Percentiles rank a stretch among this genome's conserved stretches.
phyloP scores from a whole-genome alignment of 2,329 filamentous ascomycete genomes.

The Claviceps spartinae region DNA sequence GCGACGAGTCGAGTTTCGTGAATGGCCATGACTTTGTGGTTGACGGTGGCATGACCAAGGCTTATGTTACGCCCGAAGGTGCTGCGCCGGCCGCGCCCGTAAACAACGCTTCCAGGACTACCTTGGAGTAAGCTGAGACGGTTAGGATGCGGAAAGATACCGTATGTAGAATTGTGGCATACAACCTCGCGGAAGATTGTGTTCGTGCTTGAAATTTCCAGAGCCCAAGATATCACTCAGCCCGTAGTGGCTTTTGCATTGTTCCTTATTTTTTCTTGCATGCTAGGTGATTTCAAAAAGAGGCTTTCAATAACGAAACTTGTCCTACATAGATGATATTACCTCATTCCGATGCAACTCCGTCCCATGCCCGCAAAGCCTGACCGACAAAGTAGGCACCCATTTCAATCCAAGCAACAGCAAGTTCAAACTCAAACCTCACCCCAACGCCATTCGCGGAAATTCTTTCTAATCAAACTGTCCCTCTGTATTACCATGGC shows the following conservation, averaged over 20 bases:
- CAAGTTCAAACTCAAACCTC: neutral
- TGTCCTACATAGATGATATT: neutral
- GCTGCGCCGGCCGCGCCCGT: slow-evolving; percentile 37
- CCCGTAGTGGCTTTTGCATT: neutral
- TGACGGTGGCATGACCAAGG: slow-evolving; percentile 90
- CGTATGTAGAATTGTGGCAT: neutral
- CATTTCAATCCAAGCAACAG: neutral
- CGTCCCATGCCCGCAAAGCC: neutral
- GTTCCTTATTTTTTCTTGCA: neutral
- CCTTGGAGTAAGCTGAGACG: slow-evolving; percentile 21
- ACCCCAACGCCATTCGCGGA: neutral
- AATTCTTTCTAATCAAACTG: slow-evolving; percentile 33
- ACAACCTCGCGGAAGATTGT: neutral
- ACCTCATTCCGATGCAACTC: slow-evolving; percentile 2
- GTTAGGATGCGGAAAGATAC: neutral
- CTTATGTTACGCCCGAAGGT: slow-evolving; percentile 62
- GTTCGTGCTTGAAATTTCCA: neutral
- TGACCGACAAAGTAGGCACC: neutral
- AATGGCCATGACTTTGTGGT: slow-evolving; percentile 89
- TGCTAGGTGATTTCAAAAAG: neutral
- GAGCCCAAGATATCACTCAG: neutral
- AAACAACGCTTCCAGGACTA: slow-evolving; percentile 45
- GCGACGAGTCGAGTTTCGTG: slow-evolving; percentile 79
- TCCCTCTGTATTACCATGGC: slow-evolving; percentile 79
- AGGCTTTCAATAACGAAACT: neutral